A percentile compares a stretch with the other conserved stretches of the same genome.
Conservation (phyloP, 371 early-diverging fungal species). For the Fennellomyces sp. region DNA sequence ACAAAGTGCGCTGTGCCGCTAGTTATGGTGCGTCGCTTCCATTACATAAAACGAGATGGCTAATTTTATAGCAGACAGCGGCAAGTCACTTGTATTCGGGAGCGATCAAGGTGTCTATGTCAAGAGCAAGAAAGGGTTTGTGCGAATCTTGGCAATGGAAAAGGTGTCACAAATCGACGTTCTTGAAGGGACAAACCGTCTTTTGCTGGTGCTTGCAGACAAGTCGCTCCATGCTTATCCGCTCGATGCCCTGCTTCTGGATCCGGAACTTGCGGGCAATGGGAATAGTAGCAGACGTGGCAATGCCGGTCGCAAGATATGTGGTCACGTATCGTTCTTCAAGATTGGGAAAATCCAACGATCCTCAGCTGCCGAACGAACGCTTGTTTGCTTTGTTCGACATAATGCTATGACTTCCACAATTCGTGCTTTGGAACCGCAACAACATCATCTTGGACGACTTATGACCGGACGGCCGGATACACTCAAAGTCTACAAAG, state of each 20-base stretch:
- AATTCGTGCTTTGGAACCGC: slow-evolving; percentile 76
- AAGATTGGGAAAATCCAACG: slow-evolving; percentile 73
- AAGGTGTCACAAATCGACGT: slow-evolving; percentile 82
- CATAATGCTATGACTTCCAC: slow-evolving; percentile 65
- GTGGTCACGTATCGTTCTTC: slow-evolving; percentile 81
- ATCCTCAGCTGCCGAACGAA: slow-evolving; percentile 13
- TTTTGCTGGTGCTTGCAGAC: slow-evolving; percentile 79
- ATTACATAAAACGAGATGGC: too few species aligned
- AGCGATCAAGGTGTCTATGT: slow-evolving; percentile 31
- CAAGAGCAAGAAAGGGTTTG: slow-evolving; percentile 20
- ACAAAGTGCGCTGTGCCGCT: slow-evolving; percentile 41
- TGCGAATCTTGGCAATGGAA: slow-evolving; percentile 68
- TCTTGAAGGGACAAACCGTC: slow-evolving; percentile 49
- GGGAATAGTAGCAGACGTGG: slow-evolving; percentile 25
- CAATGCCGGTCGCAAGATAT: slow-evolving; percentile 55
- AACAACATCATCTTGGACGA: slow-evolving; percentile 46
- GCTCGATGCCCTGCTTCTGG: slow-evolving; percentile 55
- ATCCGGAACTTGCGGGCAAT: background rate
- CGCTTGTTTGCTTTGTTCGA: slow-evolving; percentile 73
- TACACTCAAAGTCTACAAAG: slow-evolving; percentile 67
- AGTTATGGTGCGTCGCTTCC: slow-evolving; percentile 26
- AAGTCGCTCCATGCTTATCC: slow-evolving; percentile 74
- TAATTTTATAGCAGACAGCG: slow-evolving; percentile 22
- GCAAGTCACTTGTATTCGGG: slow-evolving; percentile 18
- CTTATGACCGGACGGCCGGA: slow-evolving; percentile 45